Percentiles rank a stretch among this genome's conserved stretches.
Conservation (phyloP, 768 basidiomycete genomes). For the Suillus placidus region DNA sequence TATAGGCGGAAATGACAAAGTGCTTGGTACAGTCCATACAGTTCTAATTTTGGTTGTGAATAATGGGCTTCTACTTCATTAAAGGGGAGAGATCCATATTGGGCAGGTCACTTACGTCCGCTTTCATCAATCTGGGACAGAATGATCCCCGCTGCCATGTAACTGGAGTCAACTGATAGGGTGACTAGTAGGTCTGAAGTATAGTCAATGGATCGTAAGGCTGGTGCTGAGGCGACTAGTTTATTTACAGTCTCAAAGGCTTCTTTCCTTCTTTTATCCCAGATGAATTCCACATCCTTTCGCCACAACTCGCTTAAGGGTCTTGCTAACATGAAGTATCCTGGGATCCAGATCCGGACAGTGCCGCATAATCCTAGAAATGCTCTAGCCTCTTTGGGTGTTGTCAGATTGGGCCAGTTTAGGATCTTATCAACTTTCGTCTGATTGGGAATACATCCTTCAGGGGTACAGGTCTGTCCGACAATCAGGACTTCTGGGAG, state of each 20-base stretch:
- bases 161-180: no score
- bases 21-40: conserved; percentile 28
- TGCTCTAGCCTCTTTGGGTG: background rate
- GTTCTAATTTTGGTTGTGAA: conserved; percentile 30
- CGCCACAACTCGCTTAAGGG: no score
- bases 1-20: conserved; percentile 29
- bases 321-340: no score
- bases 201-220: no score
- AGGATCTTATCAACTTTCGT: background rate
- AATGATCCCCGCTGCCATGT: no score
- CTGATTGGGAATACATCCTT: background rate
- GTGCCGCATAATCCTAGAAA: background rate
- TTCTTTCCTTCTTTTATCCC: no score
- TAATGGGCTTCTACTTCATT: conserved; percentile 26
- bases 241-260: no score
- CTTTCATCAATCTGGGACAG: no score
- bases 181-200: no score
- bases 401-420: background rate
- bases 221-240: no score
- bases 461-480: background rate
- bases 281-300: no score
- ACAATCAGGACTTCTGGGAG: background rate
- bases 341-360: no score
- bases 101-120: conserved; percentile 18
- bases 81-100: conserved; percentile 43